Base-by-base conservation (phyloP, 2,329 filamentous ascomycete genomes). In the Rhexocercosporidium sp. region DNA sequence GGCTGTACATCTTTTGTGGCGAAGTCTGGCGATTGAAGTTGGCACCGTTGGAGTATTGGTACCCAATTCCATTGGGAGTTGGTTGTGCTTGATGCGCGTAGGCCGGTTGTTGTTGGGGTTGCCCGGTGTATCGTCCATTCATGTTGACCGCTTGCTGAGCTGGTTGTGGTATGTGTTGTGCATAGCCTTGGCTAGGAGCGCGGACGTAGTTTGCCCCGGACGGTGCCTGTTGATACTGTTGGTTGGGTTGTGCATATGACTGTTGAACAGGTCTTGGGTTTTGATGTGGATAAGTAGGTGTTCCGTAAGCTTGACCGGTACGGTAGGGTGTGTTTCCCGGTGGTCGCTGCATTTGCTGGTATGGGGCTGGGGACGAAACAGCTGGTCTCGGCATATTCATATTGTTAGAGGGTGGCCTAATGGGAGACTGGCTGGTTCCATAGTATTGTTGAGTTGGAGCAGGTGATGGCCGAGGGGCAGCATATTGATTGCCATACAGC, bases 401-500 rank as follows among this genome's bases (percentile, higher is more conserved):
- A 53, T 68, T 63, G 22, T 56, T 68, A 20, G 69, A 69, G 11
- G 73, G 70, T 16, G 75, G 69, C 22, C 76, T 69, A 22, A 75
- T 67, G 27, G 77, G 76, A 9, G 77, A 77, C 64, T 74, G 73
- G 3, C 71, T 57, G 7, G 63, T 60, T 18, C 68, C 68, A 67
- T 74, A 75, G 47, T 73, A 77, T 56, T 74, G 72, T 25, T 75
- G 62, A 11, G 64, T 49, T 18, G 68, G 60, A 56, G 70, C n/a
- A 59, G 67, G 59, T 34, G 67, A 49, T 53, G 70, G 62, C 41
- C 72, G 57, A 49, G 75, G 69, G n/a, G 74, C 47, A 16, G 74
- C 66, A 59, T 77, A 78, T 41, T 78, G 77, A 54, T 75, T 78
- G 20, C 76, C 76, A 65, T 78, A 78, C 11, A 77, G 65, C 7